Conservation (phyloP, 2,329 filamentous ascomycete species). For the Aspergillus sp. region DNA sequence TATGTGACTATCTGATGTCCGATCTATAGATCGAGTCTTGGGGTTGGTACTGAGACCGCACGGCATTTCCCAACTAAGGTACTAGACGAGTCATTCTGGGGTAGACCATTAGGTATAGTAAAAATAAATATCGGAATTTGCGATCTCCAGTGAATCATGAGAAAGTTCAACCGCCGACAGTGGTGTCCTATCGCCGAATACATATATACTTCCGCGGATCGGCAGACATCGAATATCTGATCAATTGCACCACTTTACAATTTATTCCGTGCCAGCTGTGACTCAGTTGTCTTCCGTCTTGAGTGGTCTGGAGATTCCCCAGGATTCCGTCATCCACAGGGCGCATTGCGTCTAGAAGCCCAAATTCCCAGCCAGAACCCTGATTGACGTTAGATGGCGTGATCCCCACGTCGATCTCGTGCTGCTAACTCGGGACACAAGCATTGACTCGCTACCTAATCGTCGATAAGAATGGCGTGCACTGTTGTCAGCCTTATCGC, state of each 20-base stretch:
- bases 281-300: not conserved
- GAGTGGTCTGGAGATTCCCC: not conserved
- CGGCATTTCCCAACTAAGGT: too few species aligned
- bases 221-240: too few species aligned
- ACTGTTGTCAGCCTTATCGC: not conserved
- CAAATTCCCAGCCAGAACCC: not conserved
- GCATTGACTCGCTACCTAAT: not conserved
- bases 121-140: too few species aligned
- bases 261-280: not conserved
- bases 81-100: too few species aligned
- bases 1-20: too few species aligned
- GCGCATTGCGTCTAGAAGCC: not conserved
- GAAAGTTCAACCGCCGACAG: too few species aligned
- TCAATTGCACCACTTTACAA: not conserved
- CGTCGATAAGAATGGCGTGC: constrained; percentile 1
- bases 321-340: not conserved
- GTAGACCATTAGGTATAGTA: too few species aligned
- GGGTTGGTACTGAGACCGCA: too few species aligned
- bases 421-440: not conserved
- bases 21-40: too few species aligned
- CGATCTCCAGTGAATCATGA: too few species aligned
- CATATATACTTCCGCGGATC: too few species aligned
- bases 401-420: not conserved
- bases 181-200: too few species aligned
- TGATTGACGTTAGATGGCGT: not conserved